Percentiles rank a stretch among this genome's conserved stretches.
phyloP scores from a whole-genome alignment of 2,329 filamentous ascomycete genomes.

The Monilinia vaccinii-corymbosi region DNA sequence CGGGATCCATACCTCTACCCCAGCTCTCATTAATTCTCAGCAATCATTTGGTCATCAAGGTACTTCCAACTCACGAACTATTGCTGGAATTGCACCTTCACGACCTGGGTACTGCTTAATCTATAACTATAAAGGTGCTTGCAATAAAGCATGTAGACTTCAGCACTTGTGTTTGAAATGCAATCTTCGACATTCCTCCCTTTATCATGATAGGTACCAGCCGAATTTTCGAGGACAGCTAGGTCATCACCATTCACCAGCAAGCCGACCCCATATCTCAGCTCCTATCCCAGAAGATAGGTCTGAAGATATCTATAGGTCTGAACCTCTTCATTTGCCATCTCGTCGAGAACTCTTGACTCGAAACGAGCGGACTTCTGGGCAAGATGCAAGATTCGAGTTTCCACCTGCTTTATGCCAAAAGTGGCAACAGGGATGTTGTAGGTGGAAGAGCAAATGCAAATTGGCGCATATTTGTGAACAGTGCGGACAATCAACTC shows the following conservation, averaged over 20 bases:
- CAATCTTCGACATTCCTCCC: not conserved
- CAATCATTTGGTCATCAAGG: not conserved
- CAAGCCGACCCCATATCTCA: not conserved
- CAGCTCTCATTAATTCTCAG: not conserved
- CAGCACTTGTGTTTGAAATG: conserved; percentile 1
- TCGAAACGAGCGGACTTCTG: not conserved
- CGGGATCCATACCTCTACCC: not conserved
- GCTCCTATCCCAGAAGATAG: no score
- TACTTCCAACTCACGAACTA: not conserved
- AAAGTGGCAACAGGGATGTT: not conserved
- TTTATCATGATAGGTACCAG: not conserved
- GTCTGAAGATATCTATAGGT: not conserved
- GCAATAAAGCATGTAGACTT: not conserved
- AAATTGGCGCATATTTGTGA: not conserved
- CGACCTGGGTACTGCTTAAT: not conserved
- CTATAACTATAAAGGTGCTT: not conserved
- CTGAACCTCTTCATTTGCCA: not conserved
- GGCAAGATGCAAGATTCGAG: not conserved
- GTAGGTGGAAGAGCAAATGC: not conserved
- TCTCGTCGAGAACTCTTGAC: not conserved
- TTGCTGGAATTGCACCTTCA: not conserved
- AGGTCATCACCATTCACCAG: not conserved
- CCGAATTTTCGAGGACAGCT: not conserved
- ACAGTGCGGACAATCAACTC: not conserved
- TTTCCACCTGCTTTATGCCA: not conserved